These are phyloP conservation scores for Vitis vinifera DNA, from an alignment of 164 flowering plant genomes.

Conservation along the genomic window DNA sequence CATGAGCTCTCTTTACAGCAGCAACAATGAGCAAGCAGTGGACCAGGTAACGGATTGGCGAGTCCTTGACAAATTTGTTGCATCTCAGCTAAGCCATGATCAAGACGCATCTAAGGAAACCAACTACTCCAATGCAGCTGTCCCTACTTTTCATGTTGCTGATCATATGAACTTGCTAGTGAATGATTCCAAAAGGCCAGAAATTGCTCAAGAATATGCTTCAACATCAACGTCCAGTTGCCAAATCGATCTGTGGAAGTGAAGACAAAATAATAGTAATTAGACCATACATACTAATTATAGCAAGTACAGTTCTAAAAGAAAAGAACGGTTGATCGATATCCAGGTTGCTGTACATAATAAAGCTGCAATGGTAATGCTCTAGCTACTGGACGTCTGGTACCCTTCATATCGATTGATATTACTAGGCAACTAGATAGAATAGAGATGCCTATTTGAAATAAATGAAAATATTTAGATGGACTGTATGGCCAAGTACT, in stretches of 20 bases:
- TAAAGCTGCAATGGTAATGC: slow-evolving; percentile 38
- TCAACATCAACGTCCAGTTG: slow-evolving; percentile 58
- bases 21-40: slow-evolving; percentile 41
- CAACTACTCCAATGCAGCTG: slow-evolving; percentile 30
- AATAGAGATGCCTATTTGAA: slow-evolving; percentile 1
- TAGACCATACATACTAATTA: slow-evolving; percentile 19
- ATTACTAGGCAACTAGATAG: slow-evolving; percentile 17
- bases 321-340: slow-evolving; percentile 3
- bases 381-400: slow-evolving; percentile 17
- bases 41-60: slow-evolving; percentile 90
- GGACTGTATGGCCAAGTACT: slow-evolving; percentile 18
- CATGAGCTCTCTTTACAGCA: slow-evolving; percentile 31
- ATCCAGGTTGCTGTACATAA: slow-evolving; percentile 56
- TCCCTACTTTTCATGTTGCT: slow-evolving; percentile 23
- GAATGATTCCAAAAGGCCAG: slow-evolving; percentile 38
- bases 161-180: slow-evolving; percentile 40
- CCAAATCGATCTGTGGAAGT: slow-evolving; percentile 78
- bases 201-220: slow-evolving; percentile 40
- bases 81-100: slow-evolving; percentile 84
- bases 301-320: slow-evolving; percentile 8
- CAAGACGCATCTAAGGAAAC: slow-evolving; percentile 44
- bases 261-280: slow-evolving; percentile 14
- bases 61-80: slow-evolving; percentile 86
- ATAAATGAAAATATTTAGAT: slow-evolving; percentile 23
- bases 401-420: slow-evolving; percentile 12